Evolutionary conservation across 805 yeast genomes (phyloP).

Genomic region (Saturnispora gosingensis): DNA sequence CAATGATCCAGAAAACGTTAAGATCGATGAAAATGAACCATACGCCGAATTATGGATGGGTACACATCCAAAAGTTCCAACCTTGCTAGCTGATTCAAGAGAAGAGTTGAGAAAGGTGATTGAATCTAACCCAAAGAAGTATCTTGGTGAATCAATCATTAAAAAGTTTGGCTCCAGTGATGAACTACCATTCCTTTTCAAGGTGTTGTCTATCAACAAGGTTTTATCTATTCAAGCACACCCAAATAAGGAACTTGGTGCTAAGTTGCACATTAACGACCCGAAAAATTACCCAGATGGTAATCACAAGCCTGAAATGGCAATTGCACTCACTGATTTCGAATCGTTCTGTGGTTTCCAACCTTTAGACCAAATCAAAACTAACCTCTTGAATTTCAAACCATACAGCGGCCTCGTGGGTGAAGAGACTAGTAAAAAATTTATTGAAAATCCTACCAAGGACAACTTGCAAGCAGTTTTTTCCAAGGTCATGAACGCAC

Average conservation of each 20-base stretch:
- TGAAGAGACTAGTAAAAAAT: slow-evolving; percentile 43
- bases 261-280: slow-evolving; percentile 64
- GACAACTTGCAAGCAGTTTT: slow-evolving; percentile 65
- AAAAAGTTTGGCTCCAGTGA: slow-evolving; percentile 50
- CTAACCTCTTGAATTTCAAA: slow-evolving; percentile 60
- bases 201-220: slow-evolving; percentile 86
- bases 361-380: slow-evolving; percentile 71
- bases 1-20: slow-evolving; percentile 48
- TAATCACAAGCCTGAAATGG: slow-evolving; percentile 99
- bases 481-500: slow-evolving; percentile 73
- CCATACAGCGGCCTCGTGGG: slow-evolving; percentile 72
- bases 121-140: slow-evolving; percentile 43
- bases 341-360: slow-evolving; percentile 98
- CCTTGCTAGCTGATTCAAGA: slow-evolving; percentile 40
- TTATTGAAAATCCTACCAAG: slow-evolving; percentile 47
- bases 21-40: slow-evolving; percentile 66
- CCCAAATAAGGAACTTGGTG: slow-evolving; percentile 84
- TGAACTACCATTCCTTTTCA: slow-evolving; percentile 86
- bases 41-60: slow-evolving; percentile 99
- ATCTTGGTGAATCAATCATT: slow-evolving; percentile 52
- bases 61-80: slow-evolving; percentile 88
- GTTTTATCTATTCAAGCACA: slow-evolving; percentile 96
- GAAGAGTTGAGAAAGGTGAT: slow-evolving; percentile 61
- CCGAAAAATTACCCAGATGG: slow-evolving; percentile 96
- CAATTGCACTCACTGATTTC: slow-evolving; percentile 88